Conservation (phyloP, 805 yeast species). For the Metschnikowia continentalis region DNA sequence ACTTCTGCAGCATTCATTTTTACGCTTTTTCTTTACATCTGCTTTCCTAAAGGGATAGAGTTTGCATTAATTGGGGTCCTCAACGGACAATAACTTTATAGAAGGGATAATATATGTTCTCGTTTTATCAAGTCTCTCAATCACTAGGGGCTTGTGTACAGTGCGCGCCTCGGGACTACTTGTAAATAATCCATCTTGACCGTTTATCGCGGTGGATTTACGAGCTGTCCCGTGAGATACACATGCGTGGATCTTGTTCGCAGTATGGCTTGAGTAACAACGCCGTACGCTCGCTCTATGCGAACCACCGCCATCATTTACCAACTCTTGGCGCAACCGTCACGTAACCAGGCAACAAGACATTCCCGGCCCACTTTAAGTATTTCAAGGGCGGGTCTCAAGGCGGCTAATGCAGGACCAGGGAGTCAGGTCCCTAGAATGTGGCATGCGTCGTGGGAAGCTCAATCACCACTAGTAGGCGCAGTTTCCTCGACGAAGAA, state of each 20-base stretch:
- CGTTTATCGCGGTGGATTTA: neutral
- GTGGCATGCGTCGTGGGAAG: neutral
- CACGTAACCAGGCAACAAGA: no score
- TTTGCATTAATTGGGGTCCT: constrained; percentile 40
- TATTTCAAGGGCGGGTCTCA: no score
- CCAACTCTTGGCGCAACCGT: neutral
- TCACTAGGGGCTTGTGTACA: neutral
- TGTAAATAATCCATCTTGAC: neutral
- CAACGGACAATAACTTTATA: constrained; percentile 40
- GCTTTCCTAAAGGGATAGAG: constrained; percentile 35
- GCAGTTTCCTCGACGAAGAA: neutral
- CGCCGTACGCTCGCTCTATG: neutral
- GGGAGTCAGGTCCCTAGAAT: no score
- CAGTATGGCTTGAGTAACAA: neutral
- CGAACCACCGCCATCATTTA: neutral
- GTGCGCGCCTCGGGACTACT: neutral
- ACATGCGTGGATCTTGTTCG: neutral
- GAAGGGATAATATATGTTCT: constrained; percentile 12
- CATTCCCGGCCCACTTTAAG: neutral
- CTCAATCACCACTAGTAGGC: neutral
- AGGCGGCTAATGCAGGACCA: no score
- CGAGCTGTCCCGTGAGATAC: neutral
- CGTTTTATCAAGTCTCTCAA: neutral
- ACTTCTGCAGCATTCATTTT: constrained; percentile 14
- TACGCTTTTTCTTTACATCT: constrained; percentile 21